Evolutionary conservation across 202 grass and related monocot species (phyloP), one percentile per base, ranked within the genome.

Genomic region (Zoysia matrella): DNA sequence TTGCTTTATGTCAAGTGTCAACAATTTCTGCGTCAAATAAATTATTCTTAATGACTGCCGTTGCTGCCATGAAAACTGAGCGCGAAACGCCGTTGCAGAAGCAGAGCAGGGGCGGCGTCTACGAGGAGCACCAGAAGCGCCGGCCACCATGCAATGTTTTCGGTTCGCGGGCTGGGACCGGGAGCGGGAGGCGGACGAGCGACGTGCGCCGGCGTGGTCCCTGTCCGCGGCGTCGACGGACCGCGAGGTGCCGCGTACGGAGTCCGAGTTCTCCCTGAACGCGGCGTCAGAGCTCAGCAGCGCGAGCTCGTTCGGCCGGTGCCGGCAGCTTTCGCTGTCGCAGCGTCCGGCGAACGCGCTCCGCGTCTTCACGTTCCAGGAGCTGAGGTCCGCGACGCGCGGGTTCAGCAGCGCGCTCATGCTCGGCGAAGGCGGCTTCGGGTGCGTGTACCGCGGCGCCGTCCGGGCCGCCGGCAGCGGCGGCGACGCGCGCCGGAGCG

Each of bases 361-460:
- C 70, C 88, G 92, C 44, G 54, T 87, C 69, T 98, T 93, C 85
- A 95, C 88, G 11, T 93, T 95, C 81, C 85, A 91, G 84, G 95
- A 98, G 69, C 92, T 98, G 66, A 86, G 36, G 83, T 80, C 61
- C 44, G 95, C 95, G 18, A 95, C 95, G 16, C 76, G 87, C 47
- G 90, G 88, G 55, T 98, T 98, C 75, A 98, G 85, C 73, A 88
- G 89, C 4, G 13, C 92, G 2, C 80, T 90, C 6, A 90, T 95
- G 88, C 75, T 98, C 79, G 95, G 95, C 42, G 95, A 98, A 85
- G 95, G 95, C 14, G 95, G 95, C 49, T 98, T 98, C 83, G 95
- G 95, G 53, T 95, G 95, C 64, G 92, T 98, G 45, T 98, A 95
- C 86, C 91, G 88, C 8, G 92, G 92, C 52, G 85, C 61, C 65